Percentiles rank a stretch among this genome's conserved stretches.
Conservation (phyloP, 768 basidiomycete genomes). For the Psilocybe cyanescens region DNA sequence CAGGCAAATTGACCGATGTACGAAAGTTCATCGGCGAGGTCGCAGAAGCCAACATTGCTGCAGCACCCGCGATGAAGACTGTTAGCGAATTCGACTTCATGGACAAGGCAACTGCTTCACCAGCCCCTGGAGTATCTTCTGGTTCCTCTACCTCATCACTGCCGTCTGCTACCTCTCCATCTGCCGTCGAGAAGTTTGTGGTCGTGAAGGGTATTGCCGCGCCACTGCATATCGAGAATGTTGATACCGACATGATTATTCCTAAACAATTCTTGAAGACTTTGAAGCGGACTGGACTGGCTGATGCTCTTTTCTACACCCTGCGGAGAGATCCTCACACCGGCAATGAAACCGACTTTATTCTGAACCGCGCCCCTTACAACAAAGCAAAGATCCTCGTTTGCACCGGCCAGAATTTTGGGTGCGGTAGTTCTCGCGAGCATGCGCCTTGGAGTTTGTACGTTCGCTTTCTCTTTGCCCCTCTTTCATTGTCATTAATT, state of each 20-base stretch:
- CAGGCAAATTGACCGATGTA: constrained; percentile 84
- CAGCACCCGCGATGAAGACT: constrained; percentile 66
- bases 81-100: constrained; percentile 77
- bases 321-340: constrained; percentile 79
- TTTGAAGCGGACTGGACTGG: constrained; percentile 86
- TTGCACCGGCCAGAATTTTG: constrained; percentile 88
- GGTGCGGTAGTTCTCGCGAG: constrained; percentile 88
- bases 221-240: constrained; percentile 80
- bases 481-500: not conserved
- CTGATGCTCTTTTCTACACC: constrained; percentile 82
- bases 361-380: constrained; percentile 83
- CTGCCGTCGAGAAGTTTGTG: constrained; percentile 64
- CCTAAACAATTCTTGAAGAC: constrained; percentile 95
- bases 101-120: constrained; percentile 66
- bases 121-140: constrained; percentile 40
- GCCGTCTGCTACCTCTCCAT: constrained; percentile 46
- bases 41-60: constrained; percentile 45
- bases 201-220: constrained; percentile 76
- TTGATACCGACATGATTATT: constrained; percentile 95
- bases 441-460: constrained; percentile 90
- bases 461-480: constrained; percentile 31
- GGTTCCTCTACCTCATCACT: constrained; percentile 34
- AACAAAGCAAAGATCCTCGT: constrained; percentile 79
- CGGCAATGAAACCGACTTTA: constrained; percentile 80
- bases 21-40: constrained; percentile 66